phyloP scores from a whole-genome alignment of 2,329 filamentous ascomycete species.

The Macroventuria anomochaeta region DNA sequence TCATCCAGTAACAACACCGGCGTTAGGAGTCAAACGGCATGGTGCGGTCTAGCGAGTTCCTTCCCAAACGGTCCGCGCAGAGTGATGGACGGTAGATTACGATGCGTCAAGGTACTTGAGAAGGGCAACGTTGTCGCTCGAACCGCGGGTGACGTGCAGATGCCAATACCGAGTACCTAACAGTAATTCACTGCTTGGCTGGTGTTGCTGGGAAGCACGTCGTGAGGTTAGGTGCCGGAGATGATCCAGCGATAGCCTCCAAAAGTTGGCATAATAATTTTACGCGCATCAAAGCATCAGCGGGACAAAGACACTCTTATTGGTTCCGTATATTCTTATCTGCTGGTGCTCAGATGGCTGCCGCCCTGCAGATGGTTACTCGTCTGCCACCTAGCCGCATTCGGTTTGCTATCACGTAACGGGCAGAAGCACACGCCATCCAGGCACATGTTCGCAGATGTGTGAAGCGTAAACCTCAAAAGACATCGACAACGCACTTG shows the following conservation, averaged over 20 bases:
- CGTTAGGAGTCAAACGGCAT: conserved; percentile 13
- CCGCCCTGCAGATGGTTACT: conserved; percentile 19
- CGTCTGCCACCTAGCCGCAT: conserved; percentile 26
- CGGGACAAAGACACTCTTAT: conserved; percentile 32
- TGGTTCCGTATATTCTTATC: conserved; percentile 42
- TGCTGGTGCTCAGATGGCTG: conserved; percentile 23
- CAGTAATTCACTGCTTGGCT: conserved; percentile 45
- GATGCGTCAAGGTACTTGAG: conserved; percentile 23
- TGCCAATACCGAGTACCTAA: conserved; percentile 45
- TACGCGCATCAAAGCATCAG: conserved; percentile 37
- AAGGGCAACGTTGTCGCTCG: conserved; percentile 15
- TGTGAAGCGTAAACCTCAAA: conserved; percentile 36
- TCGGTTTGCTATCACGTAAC: conserved; percentile 37
- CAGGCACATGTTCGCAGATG: conserved; percentile 42
- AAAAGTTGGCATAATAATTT: conserved; percentile 42
- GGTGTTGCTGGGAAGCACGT: conserved; percentile 22
- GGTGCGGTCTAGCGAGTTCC: conserved; percentile 17
- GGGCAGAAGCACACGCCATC: conserved; percentile 27
- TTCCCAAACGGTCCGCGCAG: conserved; percentile 14
- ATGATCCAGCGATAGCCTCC: conserved; percentile 31
- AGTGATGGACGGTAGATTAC: conserved; percentile 27
- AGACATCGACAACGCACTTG: conserved; percentile 37
- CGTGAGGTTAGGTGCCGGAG: conserved; percentile 25
- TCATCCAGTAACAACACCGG: conserved; percentile 13
- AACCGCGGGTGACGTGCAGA: conserved; percentile 36